Conservation (phyloP, 352 stramenopile genomes). For the Phytophthora syringae region DNA sequence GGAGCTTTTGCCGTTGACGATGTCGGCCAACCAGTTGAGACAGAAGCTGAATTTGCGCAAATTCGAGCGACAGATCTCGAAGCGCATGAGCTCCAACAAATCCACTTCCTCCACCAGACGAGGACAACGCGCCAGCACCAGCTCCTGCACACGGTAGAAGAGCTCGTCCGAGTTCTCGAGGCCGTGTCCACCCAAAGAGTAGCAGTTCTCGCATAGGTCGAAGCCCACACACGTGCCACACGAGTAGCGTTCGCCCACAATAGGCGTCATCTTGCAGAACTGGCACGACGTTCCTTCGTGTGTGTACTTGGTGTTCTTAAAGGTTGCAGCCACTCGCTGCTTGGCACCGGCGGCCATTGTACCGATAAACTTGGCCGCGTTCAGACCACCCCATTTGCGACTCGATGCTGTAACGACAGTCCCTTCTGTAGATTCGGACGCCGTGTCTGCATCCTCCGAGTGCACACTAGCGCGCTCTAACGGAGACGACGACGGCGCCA, state of each 20-base stretch:
- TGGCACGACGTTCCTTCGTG: slow-evolving; percentile 83
- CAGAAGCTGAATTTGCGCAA: slow-evolving; percentile 88
- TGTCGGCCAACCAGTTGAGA: slow-evolving; percentile 85
- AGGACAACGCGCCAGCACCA: slow-evolving; percentile 70
- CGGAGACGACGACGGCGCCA: slow-evolving; percentile 21
- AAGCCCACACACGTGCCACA: no score
- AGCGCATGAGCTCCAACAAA: slow-evolving; percentile 81
- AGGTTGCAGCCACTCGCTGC: slow-evolving; percentile 71
- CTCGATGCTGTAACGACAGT: slow-evolving; percentile 31
- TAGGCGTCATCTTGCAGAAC: no score
- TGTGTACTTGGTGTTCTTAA: slow-evolving; percentile 70
- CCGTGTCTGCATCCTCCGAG: slow-evolving; percentile 40
- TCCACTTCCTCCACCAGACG: slow-evolving; percentile 70
- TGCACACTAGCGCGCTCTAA: slow-evolving; percentile 36
- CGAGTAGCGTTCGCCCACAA: no score
- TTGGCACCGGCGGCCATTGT: slow-evolving; percentile 74
- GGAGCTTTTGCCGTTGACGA: slow-evolving; percentile 80
- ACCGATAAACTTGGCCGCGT: slow-evolving; percentile 73
- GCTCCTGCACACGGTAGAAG: slow-evolving; percentile 83
- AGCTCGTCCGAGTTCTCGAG: no score
- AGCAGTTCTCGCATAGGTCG: no score
- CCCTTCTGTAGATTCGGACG: slow-evolving; percentile 27
- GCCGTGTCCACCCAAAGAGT: no score
- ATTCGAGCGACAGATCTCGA: slow-evolving; percentile 88
- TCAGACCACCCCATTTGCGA: slow-evolving; percentile 65